phyloP scores from a whole-genome alignment of 2,329 filamentous ascomycete genomes.

The Ploettnerulaceae sp. region DNA sequence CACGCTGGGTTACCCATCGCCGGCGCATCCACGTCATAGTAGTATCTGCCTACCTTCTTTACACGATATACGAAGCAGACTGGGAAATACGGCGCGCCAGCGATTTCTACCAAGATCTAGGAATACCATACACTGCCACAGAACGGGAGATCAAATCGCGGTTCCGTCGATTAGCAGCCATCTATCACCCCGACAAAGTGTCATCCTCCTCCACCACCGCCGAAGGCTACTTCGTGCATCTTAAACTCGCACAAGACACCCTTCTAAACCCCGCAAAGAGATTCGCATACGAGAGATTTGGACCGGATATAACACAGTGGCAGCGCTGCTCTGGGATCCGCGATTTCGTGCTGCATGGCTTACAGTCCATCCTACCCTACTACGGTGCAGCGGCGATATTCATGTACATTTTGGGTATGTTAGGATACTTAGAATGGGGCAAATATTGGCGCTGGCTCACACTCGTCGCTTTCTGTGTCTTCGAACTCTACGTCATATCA shows the following conservation, averaged over 20 bases:
- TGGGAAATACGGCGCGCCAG: constrained; percentile 66
- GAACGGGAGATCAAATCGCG: constrained; percentile 77
- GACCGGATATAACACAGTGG: constrained; percentile 65
- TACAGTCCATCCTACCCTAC: constrained; percentile 55
- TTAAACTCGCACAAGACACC: constrained; percentile 80
- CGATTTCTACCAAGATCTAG: constrained; percentile 76
- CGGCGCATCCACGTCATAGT: constrained; percentile 80
- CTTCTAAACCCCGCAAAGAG: constrained; percentile 70
- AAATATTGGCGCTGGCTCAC: constrained; percentile 62
- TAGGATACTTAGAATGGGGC: constrained; percentile 65
- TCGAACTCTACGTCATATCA: constrained; percentile 54
- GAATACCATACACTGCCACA: constrained; percentile 61
- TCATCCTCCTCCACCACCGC: constrained; percentile 28
- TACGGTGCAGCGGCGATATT: constrained; percentile 53
- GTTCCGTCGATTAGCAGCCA: constrained; percentile 70
- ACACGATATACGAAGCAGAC: constrained; percentile 91
- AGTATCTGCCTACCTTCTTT: constrained; percentile 76
- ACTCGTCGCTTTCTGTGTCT: constrained; percentile 47
- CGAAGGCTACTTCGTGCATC: constrained; percentile 65
- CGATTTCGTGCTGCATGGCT: constrained; percentile 67
- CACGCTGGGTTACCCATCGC: constrained; percentile 67
- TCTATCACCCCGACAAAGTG: constrained; percentile 80
- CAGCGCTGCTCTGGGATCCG: constrained; percentile 60
- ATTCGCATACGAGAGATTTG: constrained; percentile 88
- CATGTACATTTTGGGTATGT: constrained; percentile 56